Base-by-base conservation (phyloP, 257 asterid species). In the Primulina eburnea region DNA sequence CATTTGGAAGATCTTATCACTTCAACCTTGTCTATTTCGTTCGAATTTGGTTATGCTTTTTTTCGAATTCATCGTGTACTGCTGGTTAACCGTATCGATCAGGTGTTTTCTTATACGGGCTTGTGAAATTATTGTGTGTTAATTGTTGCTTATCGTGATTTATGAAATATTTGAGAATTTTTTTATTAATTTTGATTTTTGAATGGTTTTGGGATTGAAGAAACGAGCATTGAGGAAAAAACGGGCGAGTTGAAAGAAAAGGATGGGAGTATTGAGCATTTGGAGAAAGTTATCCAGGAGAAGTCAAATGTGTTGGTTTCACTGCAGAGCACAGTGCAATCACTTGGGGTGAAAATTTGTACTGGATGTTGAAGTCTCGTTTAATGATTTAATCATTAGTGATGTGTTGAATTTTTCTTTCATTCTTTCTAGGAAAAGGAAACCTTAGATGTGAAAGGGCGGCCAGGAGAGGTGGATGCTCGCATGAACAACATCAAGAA, bases 301-400 rank as follows among this genome's bases (percentile, higher is more conserved):
- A 85, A 78, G 73, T 84, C 84, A 47, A 50, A 37, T 35, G 70
- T 20, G 32, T 73, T 85, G 73, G 78, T 73, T 47, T 80, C 86
- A 55, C 50, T 82, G 67, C 76, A 80, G 71, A 71, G 74, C 50
- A 78, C 69, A 73, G 47, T 82, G 17, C 73, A 64, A 64, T 78
- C 72, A 30, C 58, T 70, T 60, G 71, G 73, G 84, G 85, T 85
- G 47, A 62, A 62, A 50, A 62, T 60, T 28, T 71, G 14, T 26
- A 21, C 2, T n/a, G 8, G 1, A 2, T 26, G 11, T 20, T 53
- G 8, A 34, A 57, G 11, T 35, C 37, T 20, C 40, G 38, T 10
- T 56, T 38, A 14, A 58, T 38, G 4, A 7, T 18, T 55, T 8
- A 55, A n/a, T 68, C 20, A 29, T 14, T 5, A 12, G 2, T 63